Percentiles rank a stretch among this genome's conserved stretches.
phyloP scores from a whole-genome alignment of 1,284 basidiomycete species.

The Ustilago loliicola region DNA sequence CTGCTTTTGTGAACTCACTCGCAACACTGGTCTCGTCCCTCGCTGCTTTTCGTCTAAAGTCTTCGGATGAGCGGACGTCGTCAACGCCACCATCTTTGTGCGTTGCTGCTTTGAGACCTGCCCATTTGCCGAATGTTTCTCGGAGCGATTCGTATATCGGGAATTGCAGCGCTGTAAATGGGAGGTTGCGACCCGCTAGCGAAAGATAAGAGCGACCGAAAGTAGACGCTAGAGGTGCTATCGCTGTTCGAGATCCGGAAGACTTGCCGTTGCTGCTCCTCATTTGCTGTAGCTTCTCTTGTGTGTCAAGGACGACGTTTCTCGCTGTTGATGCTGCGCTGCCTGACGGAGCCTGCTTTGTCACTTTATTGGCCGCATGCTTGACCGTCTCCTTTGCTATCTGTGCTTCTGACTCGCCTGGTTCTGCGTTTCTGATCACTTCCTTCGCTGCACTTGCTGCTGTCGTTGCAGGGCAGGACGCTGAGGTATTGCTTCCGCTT shows the following conservation, averaged over 20 bases:
- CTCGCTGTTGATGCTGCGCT: conserved; percentile 45
- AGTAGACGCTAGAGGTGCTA: conserved; percentile 31
- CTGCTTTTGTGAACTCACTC: conserved; percentile 46
- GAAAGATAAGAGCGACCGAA: conserved; percentile 57
- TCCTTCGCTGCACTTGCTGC: conserved; percentile 36
- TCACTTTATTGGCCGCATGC: conserved; percentile 38
- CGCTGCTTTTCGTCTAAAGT: conserved; percentile 25
- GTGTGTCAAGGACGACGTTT: conserved; percentile 36
- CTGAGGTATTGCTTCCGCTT: neutral
- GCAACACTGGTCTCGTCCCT: conserved; percentile 29
- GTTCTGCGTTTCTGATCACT: conserved; percentile 13
- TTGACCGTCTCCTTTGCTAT: conserved; percentile 34
- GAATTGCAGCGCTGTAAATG: conserved; percentile 66
- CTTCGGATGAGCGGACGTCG: conserved; percentile 42
- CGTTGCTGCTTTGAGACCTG: conserved; percentile 49
- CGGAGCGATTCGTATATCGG: conserved; percentile 63
- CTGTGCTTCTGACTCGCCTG: conserved; percentile 16
- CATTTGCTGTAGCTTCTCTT: conserved; percentile 24
- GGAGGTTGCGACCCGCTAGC: conserved; percentile 61
- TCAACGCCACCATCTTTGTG: conserved; percentile 50
- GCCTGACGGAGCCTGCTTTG: conserved; percentile 36
- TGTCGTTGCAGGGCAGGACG: conserved; percentile 23
- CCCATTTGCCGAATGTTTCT: conserved; percentile 32
- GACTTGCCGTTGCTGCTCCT: conserved; percentile 8
- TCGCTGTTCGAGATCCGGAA: conserved; percentile 2